These are phyloP conservation scores for Funneliformis caledonium DNA, from an alignment of 371 early-diverging fungal genomes.

Conservation along the genomic window DNA sequence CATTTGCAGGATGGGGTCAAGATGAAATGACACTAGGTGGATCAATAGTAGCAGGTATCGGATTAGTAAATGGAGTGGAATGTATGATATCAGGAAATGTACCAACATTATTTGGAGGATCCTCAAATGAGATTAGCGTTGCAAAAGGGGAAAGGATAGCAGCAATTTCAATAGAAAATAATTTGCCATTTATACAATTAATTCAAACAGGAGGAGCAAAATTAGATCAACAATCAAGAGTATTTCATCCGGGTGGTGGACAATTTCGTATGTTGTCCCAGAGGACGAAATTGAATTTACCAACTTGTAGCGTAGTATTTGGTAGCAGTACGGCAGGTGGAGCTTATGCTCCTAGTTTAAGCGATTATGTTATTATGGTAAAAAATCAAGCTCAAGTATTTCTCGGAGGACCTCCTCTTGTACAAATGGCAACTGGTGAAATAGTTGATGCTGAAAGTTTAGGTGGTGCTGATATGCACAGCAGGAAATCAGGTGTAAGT, in stretches of 20 bases:
- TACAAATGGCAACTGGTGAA: slow-evolving; percentile 81
- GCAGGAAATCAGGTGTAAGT: slow-evolving; percentile 66
- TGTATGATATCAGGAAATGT: slow-evolving; percentile 71
- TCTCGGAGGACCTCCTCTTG: slow-evolving; percentile 77
- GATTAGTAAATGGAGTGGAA: slow-evolving; percentile 73
- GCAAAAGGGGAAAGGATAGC: slow-evolving; percentile 38
- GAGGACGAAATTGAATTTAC: slow-evolving; percentile 70
- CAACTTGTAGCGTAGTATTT: slow-evolving; percentile 73
- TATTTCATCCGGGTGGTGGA: slow-evolving; percentile 76
- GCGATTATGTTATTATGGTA: slow-evolving; percentile 77
- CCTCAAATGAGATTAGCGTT: slow-evolving; percentile 40
- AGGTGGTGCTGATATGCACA: slow-evolving; percentile 82
- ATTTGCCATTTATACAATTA: slow-evolving; percentile 43
- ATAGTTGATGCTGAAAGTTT: slow-evolving; percentile 71
- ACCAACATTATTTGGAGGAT: slow-evolving; percentile 64
- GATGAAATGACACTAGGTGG: slow-evolving; percentile 77
- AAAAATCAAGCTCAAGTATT: slow-evolving; percentile 79
- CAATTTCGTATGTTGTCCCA: slow-evolving; percentile 69
- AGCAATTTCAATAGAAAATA: slow-evolving; percentile 42
- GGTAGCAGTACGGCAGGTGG: slow-evolving; percentile 83
- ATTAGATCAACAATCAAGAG: slow-evolving; percentile 71
- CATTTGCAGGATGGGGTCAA: slow-evolving; percentile 72
- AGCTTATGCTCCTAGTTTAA: slow-evolving; percentile 77
- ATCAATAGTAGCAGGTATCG: slow-evolving; percentile 72
- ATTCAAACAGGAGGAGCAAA: slow-evolving; percentile 67